Evolutionary conservation across 345 rosid genomes (phyloP).

Genomic region (Passiflora organensis): DNA sequence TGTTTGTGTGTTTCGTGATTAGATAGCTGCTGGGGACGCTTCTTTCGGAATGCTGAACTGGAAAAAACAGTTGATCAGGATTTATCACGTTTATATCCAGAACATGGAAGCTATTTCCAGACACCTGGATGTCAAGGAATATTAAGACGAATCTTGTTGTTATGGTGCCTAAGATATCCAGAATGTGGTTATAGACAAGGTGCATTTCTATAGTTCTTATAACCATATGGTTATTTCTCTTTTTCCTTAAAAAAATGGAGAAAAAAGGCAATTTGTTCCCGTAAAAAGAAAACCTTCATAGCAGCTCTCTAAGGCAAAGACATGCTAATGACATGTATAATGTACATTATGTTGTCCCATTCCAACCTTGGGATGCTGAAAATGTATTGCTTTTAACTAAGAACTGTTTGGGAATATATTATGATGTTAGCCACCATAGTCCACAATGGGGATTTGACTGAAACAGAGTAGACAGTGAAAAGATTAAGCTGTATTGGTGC

Average conservation of each 20-base stretch:
- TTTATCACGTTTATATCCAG: conserved; percentile 88
- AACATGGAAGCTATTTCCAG: conserved; percentile 89
- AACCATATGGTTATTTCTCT: background rate
- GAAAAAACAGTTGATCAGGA: conserved; percentile 95
- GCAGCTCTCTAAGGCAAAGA: too few species aligned
- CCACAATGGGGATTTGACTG: too few species aligned
- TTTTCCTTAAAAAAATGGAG: background rate
- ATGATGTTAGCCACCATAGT: too few species aligned
- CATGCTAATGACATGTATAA: too few species aligned
- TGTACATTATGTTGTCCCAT: too few species aligned
- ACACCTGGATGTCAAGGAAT: conserved; percentile 95
- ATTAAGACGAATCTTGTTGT: conserved; percentile 73
- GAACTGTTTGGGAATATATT: too few species aligned
- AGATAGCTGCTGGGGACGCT: conserved; percentile 97
- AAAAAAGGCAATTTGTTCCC: too few species aligned
- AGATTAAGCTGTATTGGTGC: too few species aligned
- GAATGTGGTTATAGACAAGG: conserved; percentile 89
- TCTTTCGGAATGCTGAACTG: conserved; percentile 87
- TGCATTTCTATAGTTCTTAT: conserved; percentile 10
- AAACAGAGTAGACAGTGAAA: too few species aligned
- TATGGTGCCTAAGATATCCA: conserved; percentile 95
- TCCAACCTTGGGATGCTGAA: too few species aligned
- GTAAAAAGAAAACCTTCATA: too few species aligned
- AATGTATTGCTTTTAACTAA: too few species aligned
- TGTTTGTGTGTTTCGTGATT: conserved; percentile 1